A percentile compares a stretch with the other conserved stretches of the same genome.
These are phyloP conservation scores for Populus ilicifolia DNA, from an alignment of 345 rosid genomes.

Conservation along the genomic window DNA sequence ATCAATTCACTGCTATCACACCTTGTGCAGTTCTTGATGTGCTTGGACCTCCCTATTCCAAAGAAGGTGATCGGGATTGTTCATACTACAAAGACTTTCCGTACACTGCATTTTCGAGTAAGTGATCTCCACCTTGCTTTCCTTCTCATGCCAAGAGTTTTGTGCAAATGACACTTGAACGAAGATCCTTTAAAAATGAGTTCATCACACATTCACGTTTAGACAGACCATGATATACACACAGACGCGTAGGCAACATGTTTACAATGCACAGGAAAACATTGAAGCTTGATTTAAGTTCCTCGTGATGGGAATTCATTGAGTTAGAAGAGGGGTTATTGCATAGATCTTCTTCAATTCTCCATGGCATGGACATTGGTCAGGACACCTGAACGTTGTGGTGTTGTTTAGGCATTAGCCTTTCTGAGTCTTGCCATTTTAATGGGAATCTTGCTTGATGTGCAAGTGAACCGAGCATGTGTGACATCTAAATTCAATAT, in stretches of 20 bases:
- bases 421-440: too few species aligned
- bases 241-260: neutral
- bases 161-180: neutral
- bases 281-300: neutral
- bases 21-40: conserved; percentile 71
- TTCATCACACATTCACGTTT: neutral
- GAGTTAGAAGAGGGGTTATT: too few species aligned
- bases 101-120: conserved; percentile 28
- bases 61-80: conserved; percentile 55
- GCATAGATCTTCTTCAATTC: too few species aligned
- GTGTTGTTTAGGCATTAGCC: too few species aligned
- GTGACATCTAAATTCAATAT: too few species aligned
- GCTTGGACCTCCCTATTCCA: conserved; percentile 68
- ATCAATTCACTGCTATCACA: conserved; percentile 54
- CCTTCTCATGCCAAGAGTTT: neutral
- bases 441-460: too few species aligned
- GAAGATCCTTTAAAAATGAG: neutral
- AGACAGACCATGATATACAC: neutral
- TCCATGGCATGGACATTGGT: too few species aligned
- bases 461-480: too few species aligned
- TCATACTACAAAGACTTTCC: conserved; percentile 53
- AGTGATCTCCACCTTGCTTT: conserved; percentile 14
- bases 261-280: neutral
- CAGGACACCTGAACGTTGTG: too few species aligned
- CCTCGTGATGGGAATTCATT: neutral